Conservation (phyloP, 371 early-diverging fungal species). For the Apophysomyces trapeziformis region DNA sequence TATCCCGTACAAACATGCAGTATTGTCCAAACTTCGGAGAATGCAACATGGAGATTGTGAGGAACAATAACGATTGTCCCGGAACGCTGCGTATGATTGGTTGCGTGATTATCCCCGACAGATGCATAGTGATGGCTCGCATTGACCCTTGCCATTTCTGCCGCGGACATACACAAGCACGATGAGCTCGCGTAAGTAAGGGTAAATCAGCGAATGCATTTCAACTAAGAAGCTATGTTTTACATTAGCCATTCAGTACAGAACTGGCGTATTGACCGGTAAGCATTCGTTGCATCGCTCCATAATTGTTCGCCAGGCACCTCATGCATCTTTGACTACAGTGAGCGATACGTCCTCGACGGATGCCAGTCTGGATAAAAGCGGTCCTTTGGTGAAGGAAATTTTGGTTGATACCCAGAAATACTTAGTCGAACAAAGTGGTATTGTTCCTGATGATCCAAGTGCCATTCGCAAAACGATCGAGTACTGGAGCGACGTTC, state of each 20-base stretch:
- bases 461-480: constrained; percentile 54
- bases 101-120: no score
- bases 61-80: no score
- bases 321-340: constrained; percentile 11
- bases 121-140: no score
- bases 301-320: not conserved
- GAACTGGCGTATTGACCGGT: constrained; percentile 1
- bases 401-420: constrained; percentile 36
- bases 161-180: no score
- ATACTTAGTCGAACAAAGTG: constrained; percentile 36
- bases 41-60: no score
- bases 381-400: constrained; percentile 62
- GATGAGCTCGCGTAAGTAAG: no score
- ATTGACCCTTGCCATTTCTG: no score
- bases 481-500: constrained; percentile 54
- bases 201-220: no score
- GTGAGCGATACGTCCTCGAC: constrained; percentile 69
- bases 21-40: no score
- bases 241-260: not conserved
- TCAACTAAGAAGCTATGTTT: no score
- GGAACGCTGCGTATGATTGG: no score
- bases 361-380: constrained; percentile 59
- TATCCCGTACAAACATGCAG: no score
- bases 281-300: not conserved
- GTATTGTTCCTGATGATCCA: constrained; percentile 61